phyloP scores from a whole-genome alignment of 345 rosid species.

The Melaleuca alternifolia region DNA sequence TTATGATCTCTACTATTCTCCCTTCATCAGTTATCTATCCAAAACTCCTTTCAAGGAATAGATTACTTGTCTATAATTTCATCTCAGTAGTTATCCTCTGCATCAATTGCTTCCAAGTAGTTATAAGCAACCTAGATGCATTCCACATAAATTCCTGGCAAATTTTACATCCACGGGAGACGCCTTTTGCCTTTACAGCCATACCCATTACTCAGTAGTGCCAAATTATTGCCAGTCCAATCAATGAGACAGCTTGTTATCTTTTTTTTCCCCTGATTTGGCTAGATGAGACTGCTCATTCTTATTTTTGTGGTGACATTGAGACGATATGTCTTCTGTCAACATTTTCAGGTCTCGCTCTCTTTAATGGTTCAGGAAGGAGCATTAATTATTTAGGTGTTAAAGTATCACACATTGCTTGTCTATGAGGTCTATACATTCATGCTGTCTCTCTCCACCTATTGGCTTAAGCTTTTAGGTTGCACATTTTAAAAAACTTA shows the following conservation, averaged over 20 bases:
- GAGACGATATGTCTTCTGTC: neutral
- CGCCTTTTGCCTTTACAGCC: neutral
- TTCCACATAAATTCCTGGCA: neutral
- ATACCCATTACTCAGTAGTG: neutral
- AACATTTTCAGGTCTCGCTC: neutral
- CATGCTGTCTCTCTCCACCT: neutral
- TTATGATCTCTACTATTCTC: neutral
- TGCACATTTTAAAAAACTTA: neutral
- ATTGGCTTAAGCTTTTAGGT: neutral
- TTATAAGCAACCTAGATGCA: neutral
- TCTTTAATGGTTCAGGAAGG: neutral
- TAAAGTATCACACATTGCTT: neutral
- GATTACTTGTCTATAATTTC: neutral
- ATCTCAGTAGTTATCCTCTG: neutral
- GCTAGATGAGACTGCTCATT: neutral
- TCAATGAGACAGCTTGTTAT: neutral
- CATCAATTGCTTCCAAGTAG: neutral
- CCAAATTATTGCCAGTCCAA: neutral
- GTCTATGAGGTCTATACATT: neutral
- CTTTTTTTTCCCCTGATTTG: neutral
- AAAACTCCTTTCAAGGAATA: neutral
- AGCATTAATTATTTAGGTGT: neutral
- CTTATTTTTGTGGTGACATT: neutral
- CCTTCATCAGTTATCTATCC: neutral
- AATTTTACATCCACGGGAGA: neutral